Base-by-base conservation (phyloP, 768 basidiomycete species). In the Rossbeevera mucosa region DNA sequence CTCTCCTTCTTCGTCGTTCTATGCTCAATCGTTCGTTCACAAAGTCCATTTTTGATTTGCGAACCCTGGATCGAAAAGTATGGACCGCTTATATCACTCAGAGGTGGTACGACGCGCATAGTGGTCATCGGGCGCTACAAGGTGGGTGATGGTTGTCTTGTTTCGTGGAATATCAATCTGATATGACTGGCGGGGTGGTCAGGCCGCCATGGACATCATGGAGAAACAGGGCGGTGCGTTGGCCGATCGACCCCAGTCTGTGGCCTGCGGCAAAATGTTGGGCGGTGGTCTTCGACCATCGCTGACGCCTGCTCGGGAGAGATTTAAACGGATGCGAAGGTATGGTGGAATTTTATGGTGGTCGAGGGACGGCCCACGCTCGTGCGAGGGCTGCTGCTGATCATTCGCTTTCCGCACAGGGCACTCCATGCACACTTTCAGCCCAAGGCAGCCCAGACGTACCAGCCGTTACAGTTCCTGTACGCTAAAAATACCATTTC, bases 191-290 rank as follows among this genome's bases (percentile, higher is more conserved):
- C n/a, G n/a, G n/a, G n/a, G n/a, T n/a, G 7, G 72, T 38, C 69
- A 80, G 59, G 79, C 79, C 1, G 79, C 80, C 0, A 71, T 80
- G 2, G 80, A 82, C 3, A 76, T 82, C 50, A 78, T 83, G 80
- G 81, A 83, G 61, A 78, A 77, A 53, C 79, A 81, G 56, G 80
- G 80, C 0, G 74, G 74, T 1, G 55, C 65, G 0, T 40, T 40
- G 11, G 38, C 4, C 20, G 38, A 40, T 12, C 38, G 38, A 1
- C 38, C 18, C 44, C 80, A 80, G 1, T 72, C 66, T 25, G 77
- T 82, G 28, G 72, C 81, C 0, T 14, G 53, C 26, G 80, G 80
- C 1, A 78, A 82, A 51, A 72, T 78, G 0, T 65, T 82, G 0
- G 74, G 73, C 0, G 76, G 81, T 7, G 81, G 80, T 0, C 78